phyloP scores from a whole-genome alignment of 148 eudicot species.

The Nepenthes gracilis region DNA sequence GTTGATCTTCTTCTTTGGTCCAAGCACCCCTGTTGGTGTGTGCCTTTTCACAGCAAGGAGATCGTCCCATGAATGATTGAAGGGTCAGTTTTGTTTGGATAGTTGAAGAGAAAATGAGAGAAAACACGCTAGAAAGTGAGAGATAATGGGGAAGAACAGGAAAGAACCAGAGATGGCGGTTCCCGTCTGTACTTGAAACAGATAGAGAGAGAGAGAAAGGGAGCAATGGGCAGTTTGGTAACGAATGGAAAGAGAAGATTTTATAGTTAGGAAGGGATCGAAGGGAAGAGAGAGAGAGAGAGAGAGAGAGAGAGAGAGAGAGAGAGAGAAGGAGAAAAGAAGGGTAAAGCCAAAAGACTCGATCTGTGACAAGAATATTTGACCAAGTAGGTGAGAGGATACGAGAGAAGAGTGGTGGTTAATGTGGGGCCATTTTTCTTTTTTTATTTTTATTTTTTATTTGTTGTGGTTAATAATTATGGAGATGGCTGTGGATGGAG shows the following conservation, averaged over 20 bases:
- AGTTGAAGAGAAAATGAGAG: background rate
- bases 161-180: too few relatives aligned
- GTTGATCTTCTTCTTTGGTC: constrained; percentile 83
- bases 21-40: constrained; percentile 91
- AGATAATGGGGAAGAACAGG: background rate
- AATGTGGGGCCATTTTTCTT: too few relatives aligned
- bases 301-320: constrained; percentile 7
- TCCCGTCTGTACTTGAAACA: background rate
- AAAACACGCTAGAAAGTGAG: background rate
- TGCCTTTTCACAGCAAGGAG: constrained; percentile 90
- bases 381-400: constrained; percentile 17
- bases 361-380: constrained; percentile 12
- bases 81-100: background rate
- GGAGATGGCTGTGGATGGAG: too few relatives aligned
- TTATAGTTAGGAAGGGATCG: too few relatives aligned
- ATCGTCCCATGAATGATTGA: constrained; percentile 45
- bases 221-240: constrained; percentile 4
- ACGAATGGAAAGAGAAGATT: constrained; percentile 2
- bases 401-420: constrained; percentile 13
- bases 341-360: constrained; percentile 29
- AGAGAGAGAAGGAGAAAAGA: constrained; percentile 8
- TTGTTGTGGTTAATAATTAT: too few relatives aligned
- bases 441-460: too few relatives aligned
- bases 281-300: too few relatives aligned
- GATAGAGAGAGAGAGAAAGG: background rate